phyloP scores from a whole-genome alignment of 2,329 filamentous ascomycete species.

The Talaromyces sp. region DNA sequence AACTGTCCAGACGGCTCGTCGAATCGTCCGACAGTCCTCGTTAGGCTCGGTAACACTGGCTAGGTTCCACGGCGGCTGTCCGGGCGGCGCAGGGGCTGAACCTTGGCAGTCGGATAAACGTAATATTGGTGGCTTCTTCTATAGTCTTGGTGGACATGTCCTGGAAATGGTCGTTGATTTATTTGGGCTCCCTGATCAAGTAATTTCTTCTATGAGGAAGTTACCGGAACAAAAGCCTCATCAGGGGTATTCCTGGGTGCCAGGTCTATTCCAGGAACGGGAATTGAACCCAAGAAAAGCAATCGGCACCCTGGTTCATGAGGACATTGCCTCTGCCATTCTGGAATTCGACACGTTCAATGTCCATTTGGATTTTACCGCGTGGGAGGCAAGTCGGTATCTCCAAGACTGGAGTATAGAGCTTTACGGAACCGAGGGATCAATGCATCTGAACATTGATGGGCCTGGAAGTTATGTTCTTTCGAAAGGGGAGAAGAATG shows the following conservation, averaged over 20 bases:
- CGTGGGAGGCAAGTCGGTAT: neutral
- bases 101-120: neutral
- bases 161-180: neutral
- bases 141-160: neutral
- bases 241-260: neutral
- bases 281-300: neutral
- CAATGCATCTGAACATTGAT: neutral
- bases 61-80: neutral
- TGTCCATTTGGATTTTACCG: neutral
- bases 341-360: neutral
- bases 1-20: neutral
- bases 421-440: neutral
- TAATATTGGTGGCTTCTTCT: neutral
- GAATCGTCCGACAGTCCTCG: neutral
- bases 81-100: neutral
- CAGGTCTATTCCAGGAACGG: neutral
- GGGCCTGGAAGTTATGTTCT: neutral
- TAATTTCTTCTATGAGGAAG: neutral
- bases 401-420: neutral
- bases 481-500: neutral
- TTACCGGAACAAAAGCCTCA: neutral
- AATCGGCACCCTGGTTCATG: neutral
- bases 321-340: neutral
- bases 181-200: neutral
- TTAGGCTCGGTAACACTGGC: neutral